These are phyloP conservation scores for Skeletonema marinoi DNA, from an alignment of 108 stramenopile species.

Conservation along the genomic window DNA sequence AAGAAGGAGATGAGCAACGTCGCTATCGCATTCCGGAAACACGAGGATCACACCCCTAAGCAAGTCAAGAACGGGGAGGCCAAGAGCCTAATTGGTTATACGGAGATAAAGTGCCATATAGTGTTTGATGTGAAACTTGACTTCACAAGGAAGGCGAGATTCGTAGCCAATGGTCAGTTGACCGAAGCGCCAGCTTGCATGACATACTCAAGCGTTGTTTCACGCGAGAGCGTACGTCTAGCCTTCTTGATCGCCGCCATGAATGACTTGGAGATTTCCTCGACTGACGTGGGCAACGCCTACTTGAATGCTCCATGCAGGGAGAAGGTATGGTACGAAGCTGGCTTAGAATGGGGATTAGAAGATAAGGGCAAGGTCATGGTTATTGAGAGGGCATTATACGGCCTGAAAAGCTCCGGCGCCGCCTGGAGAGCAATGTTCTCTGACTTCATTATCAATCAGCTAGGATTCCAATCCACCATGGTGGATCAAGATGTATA, in stretches of 20 bases:
- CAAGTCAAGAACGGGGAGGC: conserved; percentile 9
- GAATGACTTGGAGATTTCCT: conserved; percentile 37
- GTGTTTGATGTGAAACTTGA: conserved; percentile 59
- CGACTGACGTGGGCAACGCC: conserved; percentile 46
- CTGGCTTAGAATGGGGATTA: conserved; percentile 43
- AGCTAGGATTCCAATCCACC: conserved; percentile 11
- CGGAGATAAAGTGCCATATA: conserved; percentile 41
- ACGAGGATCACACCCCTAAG: conserved; percentile 6
- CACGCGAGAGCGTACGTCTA: conserved; percentile 49
- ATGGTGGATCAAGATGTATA: conserved; percentile 41
- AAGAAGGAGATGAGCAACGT: conserved; percentile 38
- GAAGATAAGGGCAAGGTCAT: conserved; percentile 26
- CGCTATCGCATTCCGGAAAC: conserved; percentile 8
- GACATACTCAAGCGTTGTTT: conserved; percentile 61
- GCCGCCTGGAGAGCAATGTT: conserved; percentile 29
- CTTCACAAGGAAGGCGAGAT: conserved; percentile 41
- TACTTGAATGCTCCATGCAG: conserved; percentile 32
- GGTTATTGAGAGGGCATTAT: conserved; percentile 43
- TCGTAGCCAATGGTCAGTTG: conserved; percentile 21
- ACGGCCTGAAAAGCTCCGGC: conserved; percentile 46
- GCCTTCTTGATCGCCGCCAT: conserved; percentile 37
- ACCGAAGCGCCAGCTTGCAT: conserved; percentile 27
- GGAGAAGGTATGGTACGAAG: conserved; percentile 42
- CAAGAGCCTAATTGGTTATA: neutral
- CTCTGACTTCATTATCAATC: conserved; percentile 3